Evolutionary conservation across 1,284 basidiomycete genomes (phyloP).

Genomic region (Stereum hirsutum): DNA sequence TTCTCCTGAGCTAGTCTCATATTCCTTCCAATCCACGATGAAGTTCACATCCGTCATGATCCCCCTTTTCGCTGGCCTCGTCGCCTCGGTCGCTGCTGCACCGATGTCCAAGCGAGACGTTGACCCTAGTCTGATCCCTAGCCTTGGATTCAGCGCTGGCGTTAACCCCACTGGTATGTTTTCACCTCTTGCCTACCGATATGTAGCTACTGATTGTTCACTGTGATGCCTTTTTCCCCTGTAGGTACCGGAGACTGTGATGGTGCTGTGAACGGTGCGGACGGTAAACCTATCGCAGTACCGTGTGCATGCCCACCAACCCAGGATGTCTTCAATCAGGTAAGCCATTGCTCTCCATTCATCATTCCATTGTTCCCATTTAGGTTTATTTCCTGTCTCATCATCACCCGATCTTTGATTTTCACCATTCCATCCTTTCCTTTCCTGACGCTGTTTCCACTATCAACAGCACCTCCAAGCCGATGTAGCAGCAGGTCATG

Average conservation of each 20-base stretch:
- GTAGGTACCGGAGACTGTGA: conserved; percentile 5
- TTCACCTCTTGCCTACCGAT: not conserved
- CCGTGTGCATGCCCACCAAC: conserved; percentile 48
- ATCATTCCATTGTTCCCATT: too few relatives aligned
- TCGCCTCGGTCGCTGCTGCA: not conserved
- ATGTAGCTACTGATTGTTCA: conserved; percentile 13
- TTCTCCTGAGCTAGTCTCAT: too few relatives aligned
- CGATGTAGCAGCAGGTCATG: conserved; percentile 26
- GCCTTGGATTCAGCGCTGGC: conserved; percentile 40
- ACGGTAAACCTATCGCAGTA: conserved; percentile 43
- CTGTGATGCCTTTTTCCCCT: conserved; percentile 20
- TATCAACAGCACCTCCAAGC: conserved; percentile 17
- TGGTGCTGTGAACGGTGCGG: conserved; percentile 34
- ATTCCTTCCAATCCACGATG: too few relatives aligned
- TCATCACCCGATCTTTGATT: too few relatives aligned
- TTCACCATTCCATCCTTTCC: too few relatives aligned
- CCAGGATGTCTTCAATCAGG: conserved; percentile 21
- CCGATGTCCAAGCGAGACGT: conserved; percentile 32
- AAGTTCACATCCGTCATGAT: conserved; percentile 33
- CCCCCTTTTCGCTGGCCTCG: not conserved
- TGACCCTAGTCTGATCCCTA: conserved; percentile 39
- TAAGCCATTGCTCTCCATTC: conserved; percentile 3
- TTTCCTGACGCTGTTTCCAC: not conserved
- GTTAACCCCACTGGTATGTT: conserved; percentile 39
- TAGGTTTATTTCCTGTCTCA: too few relatives aligned